Percentiles rank a stretch among this genome's conserved stretches.
These are phyloP conservation scores for Pleurotus giganteus DNA, from an alignment of 768 basidiomycete species.

Conservation along the genomic window DNA sequence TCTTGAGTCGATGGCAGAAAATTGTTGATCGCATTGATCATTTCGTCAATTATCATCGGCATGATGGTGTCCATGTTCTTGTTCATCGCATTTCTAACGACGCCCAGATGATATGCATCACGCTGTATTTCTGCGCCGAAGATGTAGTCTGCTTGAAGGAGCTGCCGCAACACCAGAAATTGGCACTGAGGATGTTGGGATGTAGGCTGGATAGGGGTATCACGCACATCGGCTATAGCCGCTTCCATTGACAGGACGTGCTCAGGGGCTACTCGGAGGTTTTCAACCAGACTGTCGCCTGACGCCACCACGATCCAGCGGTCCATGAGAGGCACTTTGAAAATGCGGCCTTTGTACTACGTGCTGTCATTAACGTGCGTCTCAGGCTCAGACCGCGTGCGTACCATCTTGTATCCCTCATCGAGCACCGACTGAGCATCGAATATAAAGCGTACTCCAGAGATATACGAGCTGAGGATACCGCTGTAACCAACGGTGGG, in stretches of 20 bases:
- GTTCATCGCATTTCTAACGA: conserved; percentile 25
- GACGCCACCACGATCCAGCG: conserved; percentile 46
- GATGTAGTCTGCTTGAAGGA: conserved; percentile 34
- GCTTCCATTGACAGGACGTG: conserved; percentile 41
- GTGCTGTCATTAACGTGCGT: not conserved
- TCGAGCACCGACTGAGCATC: conserved; percentile 11
- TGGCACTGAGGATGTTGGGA: not conserved
- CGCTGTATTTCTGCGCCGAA: conserved; percentile 23
- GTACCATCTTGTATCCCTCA: conserved; percentile 13
- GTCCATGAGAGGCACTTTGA: conserved; percentile 41
- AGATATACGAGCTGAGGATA: conserved; percentile 10
- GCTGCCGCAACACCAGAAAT: conserved; percentile 15
- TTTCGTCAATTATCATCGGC: conserved; percentile 23
- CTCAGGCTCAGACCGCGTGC: not conserved
- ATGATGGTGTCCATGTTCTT: conserved; percentile 25
- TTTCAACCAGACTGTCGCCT: conserved; percentile 38
- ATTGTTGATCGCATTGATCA: conserved; percentile 16
- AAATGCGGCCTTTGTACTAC: conserved; percentile 27
- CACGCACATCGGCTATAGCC: conserved; percentile 36
- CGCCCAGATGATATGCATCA: conserved; percentile 22
- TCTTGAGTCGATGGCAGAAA: conserved; percentile 8
- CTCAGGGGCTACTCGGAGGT: conserved; percentile 45
- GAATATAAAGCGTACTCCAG: conserved; percentile 9
- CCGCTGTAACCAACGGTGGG: conserved; percentile 15
- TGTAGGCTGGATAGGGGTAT: conserved; percentile 7